phyloP scores from a whole-genome alignment of 2,329 filamentous ascomycete species.

The Pseudopyricularia cyperi region DNA sequence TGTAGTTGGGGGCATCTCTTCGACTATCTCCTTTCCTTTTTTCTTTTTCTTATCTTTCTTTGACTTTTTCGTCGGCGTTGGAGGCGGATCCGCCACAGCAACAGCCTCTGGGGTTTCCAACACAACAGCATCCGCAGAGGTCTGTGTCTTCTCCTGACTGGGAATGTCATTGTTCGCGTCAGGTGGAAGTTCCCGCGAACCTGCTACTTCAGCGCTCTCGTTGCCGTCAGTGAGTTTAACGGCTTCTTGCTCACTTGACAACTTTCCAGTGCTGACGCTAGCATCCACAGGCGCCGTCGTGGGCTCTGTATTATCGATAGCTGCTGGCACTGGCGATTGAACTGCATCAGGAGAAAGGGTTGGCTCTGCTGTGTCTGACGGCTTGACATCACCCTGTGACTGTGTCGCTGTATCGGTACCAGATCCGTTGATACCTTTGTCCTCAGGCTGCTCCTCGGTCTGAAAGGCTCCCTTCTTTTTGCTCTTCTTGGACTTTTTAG shows the following conservation, averaged over 20 bases:
- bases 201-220: neutral
- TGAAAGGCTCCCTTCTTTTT: conserved; percentile 8
- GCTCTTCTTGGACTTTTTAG: conserved; percentile 16
- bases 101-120: conserved; percentile 7
- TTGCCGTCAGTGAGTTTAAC: neutral
- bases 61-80: conserved; percentile 15
- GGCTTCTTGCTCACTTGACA: neutral
- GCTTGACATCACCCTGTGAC: neutral
- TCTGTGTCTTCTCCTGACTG: neutral
- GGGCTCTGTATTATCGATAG: neutral
- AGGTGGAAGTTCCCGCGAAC: neutral
- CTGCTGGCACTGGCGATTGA: neutral
- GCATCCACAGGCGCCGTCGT: neutral
- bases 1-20: neutral
- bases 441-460: neutral
- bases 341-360: neutral
- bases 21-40: neutral
- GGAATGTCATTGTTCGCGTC: neutral
- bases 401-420: neutral
- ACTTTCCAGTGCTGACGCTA: neutral
- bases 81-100: conserved; percentile 7
- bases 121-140: neutral
- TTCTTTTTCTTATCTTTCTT: conserved; percentile 4
- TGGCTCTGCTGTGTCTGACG: neutral
- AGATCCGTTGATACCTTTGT: neutral